phyloP scores from a whole-genome alignment of 805 yeast species.

The Pichia thaimueangensis region DNA sequence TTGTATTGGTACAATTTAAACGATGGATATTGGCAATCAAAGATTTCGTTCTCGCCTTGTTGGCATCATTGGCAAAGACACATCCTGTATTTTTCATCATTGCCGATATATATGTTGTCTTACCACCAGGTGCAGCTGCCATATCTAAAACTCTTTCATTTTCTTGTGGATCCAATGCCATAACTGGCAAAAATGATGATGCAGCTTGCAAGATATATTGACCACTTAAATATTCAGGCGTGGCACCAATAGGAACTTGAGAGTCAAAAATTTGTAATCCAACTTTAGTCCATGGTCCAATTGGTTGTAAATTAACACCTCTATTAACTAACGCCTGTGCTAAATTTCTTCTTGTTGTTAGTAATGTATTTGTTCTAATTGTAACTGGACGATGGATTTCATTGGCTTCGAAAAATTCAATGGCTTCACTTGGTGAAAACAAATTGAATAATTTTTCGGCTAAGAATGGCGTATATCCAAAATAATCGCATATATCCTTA shows the following conservation, averaged over 20 bases:
- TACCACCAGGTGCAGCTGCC: constrained; percentile 99
- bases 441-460: constrained; percentile 92
- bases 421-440: constrained; percentile 91
- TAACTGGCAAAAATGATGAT: constrained; percentile 92
- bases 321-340: constrained; percentile 93
- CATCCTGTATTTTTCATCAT: constrained; percentile 97
- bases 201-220: constrained; percentile 98
- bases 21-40: constrained; percentile 96
- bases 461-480: constrained; percentile 85
- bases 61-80: constrained; percentile 95
- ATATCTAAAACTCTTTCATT: constrained; percentile 92
- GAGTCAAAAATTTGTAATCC: constrained; percentile 97
- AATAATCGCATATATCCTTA: constrained; percentile 84
- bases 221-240: constrained; percentile 97
- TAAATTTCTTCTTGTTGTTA: constrained; percentile 90
- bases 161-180: constrained; percentile 97
- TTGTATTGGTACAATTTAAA: constrained; percentile 91
- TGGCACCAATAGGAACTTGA: constrained; percentile 99
- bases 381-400: constrained; percentile 96
- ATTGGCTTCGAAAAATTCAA: constrained; percentile 97
- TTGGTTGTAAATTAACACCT: constrained; percentile 96
- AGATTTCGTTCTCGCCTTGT: constrained; percentile 93
- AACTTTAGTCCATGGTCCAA: constrained; percentile 97
- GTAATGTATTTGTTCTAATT: constrained; percentile 93
- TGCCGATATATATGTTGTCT: constrained; percentile 90